Conservation (phyloP, 2,329 filamentous ascomycete genomes). For the Trichophyton mentagrophytes region DNA sequence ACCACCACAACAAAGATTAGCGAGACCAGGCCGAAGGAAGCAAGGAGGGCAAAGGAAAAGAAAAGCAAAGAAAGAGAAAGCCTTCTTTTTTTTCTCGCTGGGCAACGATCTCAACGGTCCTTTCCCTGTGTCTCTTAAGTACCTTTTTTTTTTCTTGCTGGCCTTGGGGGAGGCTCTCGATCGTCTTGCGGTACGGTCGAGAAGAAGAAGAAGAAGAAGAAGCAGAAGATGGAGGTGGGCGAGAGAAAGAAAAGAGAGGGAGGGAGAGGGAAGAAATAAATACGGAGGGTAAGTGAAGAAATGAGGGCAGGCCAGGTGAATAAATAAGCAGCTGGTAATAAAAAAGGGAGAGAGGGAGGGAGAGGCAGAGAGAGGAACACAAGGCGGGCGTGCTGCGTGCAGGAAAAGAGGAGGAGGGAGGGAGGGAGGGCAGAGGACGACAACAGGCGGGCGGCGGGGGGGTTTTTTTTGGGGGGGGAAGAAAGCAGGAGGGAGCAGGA, state of each 20-base stretch:
- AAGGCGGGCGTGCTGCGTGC: conserved; percentile 11
- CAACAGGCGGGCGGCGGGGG: conserved; percentile 5
- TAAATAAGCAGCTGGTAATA: not conserved
- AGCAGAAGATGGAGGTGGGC: not conserved
- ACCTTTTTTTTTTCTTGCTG: not conserved
- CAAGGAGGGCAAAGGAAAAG: not conserved
- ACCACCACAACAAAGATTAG: not conserved
- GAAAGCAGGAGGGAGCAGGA: not conserved
- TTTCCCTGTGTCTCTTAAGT: not conserved
- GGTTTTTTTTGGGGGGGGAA: not conserved
- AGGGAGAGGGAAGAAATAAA: not conserved
- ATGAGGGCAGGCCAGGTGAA: not conserved
- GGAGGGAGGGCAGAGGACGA: not conserved
- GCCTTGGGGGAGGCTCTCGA: too few relatives aligned
- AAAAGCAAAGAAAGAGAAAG: not conserved
- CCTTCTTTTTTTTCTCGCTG: not conserved
- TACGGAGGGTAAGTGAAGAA: not conserved
- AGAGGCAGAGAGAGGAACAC: conserved; percentile 9
- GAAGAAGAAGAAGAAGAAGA: not conserved
- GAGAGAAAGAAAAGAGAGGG: not conserved
- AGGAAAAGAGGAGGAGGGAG: not conserved
- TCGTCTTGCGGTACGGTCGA: not conserved
- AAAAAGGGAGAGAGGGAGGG: conserved; percentile 8
- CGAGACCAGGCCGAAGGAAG: not conserved
- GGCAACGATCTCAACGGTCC: not conserved